Conservation (phyloP, 768 basidiomycete genomes). For the Russula earlei region DNA sequence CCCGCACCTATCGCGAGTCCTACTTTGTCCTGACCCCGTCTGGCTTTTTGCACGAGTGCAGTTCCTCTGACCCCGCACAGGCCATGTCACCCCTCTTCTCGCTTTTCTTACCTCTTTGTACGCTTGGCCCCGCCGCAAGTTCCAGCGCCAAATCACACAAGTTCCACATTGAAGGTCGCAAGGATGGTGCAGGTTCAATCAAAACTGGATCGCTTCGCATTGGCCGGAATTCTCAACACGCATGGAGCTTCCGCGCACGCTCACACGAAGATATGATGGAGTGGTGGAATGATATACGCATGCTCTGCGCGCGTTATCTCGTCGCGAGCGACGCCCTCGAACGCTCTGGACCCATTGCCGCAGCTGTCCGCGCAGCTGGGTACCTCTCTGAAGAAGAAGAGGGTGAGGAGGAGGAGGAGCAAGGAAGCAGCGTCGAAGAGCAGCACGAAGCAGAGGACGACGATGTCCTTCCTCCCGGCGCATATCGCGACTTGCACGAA, state of each 20-base stretch:
- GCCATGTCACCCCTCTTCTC: slow-evolving; percentile 62
- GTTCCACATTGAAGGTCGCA: slow-evolving; percentile 93
- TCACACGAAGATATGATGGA: slow-evolving; percentile 98
- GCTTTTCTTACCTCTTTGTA: slow-evolving; percentile 91
- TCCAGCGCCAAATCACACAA: slow-evolving; percentile 70
- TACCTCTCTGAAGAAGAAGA: slow-evolving; percentile 77
- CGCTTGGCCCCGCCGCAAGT: slow-evolving; percentile 82
- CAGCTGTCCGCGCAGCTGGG: slow-evolving; percentile 82
- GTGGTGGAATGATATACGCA: slow-evolving; percentile 97
- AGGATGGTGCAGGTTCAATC: slow-evolving; percentile 65
- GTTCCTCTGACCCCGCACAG: slow-evolving; percentile 60
- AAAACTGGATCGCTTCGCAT: slow-evolving; percentile 45
- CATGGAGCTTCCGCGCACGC: slow-evolving; percentile 85
- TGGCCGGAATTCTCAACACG: slow-evolving; percentile 38
- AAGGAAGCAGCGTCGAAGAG: slow-evolving; percentile 49
- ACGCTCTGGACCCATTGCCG: slow-evolving; percentile 83
- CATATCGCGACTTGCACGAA: slow-evolving; percentile 25
- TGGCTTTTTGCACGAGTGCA: slow-evolving; percentile 92
- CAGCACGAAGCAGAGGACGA: slow-evolving; percentile 40
- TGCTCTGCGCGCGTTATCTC: slow-evolving; percentile 88
- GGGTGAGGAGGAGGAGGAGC: slow-evolving; percentile 51
- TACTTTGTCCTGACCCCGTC: slow-evolving; percentile 93
- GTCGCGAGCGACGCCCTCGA: slow-evolving; percentile 93
- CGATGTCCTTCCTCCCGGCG: slow-evolving; percentile 39
- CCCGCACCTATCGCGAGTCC: slow-evolving; percentile 71